Evolutionary conservation across 768 basidiomycete genomes (phyloP).

Genomic region (Amanita rubescens): DNA sequence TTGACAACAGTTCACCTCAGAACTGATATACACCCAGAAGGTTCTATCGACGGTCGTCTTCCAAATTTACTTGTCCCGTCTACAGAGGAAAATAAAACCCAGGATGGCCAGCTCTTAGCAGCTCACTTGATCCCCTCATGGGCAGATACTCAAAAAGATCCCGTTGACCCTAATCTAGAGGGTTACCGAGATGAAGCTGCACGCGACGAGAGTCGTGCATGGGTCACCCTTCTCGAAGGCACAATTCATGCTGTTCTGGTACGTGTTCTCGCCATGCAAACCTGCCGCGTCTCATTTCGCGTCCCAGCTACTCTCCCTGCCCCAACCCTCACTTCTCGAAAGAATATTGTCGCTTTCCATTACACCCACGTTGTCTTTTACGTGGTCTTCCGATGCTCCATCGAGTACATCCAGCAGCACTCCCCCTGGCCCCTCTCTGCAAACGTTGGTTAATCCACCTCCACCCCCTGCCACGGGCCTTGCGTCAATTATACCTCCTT

Average conservation of each 20-base stretch:
- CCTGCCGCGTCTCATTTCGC: background rate
- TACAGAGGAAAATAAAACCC: constrained; percentile 25
- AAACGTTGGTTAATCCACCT: constrained; percentile 52
- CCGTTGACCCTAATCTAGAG: constrained; percentile 39
- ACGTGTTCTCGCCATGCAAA: constrained; percentile 16
- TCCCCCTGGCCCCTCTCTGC: constrained; percentile 28
- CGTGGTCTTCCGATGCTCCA: background rate
- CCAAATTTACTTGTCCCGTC: constrained; percentile 62
- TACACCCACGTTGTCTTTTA: constrained; percentile 3
- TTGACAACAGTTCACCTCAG: constrained; percentile 45
- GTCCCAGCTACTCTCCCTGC: constrained; percentile 41
- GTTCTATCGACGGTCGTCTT: constrained; percentile 59
- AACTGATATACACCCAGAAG: constrained; percentile 63
- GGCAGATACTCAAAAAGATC: constrained; percentile 52
- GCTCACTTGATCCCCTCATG: constrained; percentile 66
- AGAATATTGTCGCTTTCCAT: constrained; percentile 28
- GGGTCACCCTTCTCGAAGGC: constrained; percentile 75
- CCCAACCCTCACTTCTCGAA: constrained; percentile 34
- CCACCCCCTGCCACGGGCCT: constrained; percentile 68
- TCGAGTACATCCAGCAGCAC: constrained; percentile 5
- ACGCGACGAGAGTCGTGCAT: constrained; percentile 72
- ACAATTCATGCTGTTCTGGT: constrained; percentile 73
- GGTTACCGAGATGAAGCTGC: constrained; percentile 57
- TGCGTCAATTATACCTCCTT: constrained; percentile 51
- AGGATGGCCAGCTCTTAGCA: constrained; percentile 47